These are phyloP conservation scores for Colletotrichum graminicola DNA, from an alignment of 2,329 filamentous ascomycete genomes.

Conservation along the genomic window DNA sequence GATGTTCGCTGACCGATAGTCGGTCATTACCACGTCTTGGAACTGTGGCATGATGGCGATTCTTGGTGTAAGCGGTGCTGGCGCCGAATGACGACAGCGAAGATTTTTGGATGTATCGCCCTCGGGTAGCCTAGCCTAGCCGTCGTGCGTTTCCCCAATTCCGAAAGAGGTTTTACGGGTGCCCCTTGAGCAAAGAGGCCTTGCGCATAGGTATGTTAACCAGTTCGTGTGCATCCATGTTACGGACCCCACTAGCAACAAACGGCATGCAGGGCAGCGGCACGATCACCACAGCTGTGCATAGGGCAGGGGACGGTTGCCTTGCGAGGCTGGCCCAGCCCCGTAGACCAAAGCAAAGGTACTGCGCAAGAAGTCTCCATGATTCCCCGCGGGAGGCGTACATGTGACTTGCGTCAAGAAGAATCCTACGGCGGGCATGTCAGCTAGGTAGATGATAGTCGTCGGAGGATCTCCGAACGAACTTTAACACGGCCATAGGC, in stretches of 20 bases:
- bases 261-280: constrained; percentile 27
- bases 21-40: constrained; percentile 4
- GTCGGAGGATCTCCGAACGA: constrained; percentile 23
- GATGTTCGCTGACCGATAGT: not conserved
- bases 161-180: not conserved
- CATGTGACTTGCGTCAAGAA: constrained; percentile 21
- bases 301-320: constrained; percentile 31
- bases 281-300: constrained; percentile 15
- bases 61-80: not conserved
- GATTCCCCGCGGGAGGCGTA: constrained; percentile 3
- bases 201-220: not conserved
- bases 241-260: constrained; percentile 23
- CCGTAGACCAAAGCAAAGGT: constrained; percentile 20
- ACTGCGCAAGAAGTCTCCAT: constrained; percentile 32
- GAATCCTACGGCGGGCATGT: constrained; percentile 10
- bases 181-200: not conserved
- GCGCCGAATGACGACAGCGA: constrained; percentile 10
- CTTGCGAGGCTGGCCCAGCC: constrained; percentile 36
- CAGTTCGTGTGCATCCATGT: constrained; percentile 4
- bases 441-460: not conserved
- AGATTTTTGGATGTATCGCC: not conserved
- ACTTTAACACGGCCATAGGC: constrained; percentile 30
- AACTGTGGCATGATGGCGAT: not conserved
- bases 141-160: constrained; percentile 12
- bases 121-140: not conserved